A percentile compares a stretch with the other conserved stretches of the same genome.
These are phyloP conservation scores for Dentipellis fragilis DNA, from an alignment of 768 basidiomycete species.

Conservation along the genomic window DNA sequence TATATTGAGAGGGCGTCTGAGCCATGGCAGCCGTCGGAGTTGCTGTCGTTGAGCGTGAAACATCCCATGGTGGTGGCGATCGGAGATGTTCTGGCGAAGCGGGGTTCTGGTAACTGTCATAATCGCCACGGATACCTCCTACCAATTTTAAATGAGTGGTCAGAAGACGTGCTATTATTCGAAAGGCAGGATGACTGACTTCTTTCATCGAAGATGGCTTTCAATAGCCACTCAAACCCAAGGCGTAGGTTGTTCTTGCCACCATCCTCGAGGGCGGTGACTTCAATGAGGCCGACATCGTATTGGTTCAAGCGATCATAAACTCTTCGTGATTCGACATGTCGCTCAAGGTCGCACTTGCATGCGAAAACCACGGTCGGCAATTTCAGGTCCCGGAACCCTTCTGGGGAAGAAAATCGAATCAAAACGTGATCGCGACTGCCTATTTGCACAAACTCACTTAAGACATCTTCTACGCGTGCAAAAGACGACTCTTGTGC, in stretches of 20 bases:
- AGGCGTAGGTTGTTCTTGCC: conserved; percentile 67
- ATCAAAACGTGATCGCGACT: conserved; percentile 4
- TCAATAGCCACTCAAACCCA: conserved; percentile 66
- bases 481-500: conserved; percentile 50
- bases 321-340: conserved; percentile 48
- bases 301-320: conserved; percentile 42
- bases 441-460: conserved; percentile 34
- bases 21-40: conserved; percentile 35
- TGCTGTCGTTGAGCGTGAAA: conserved; percentile 32
- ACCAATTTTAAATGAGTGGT: not conserved
- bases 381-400: conserved; percentile 45
- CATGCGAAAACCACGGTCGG: conserved; percentile 75
- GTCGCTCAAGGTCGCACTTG: conserved; percentile 64
- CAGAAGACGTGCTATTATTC: too few relatives aligned
- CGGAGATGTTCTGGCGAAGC: conserved; percentile 56
- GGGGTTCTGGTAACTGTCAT: conserved; percentile 50
- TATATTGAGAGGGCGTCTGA: conserved; percentile 19
- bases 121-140: conserved; percentile 12
- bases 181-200: conserved; percentile 1
- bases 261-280: conserved; percentile 41
- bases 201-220: conserved; percentile 34
- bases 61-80: conserved; percentile 47
- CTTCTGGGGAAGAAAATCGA: conserved; percentile 29
- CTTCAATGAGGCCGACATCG: conserved; percentile 73
- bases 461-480: conserved; percentile 56